Percentiles rank a stretch among this genome's conserved stretches.
Conservation (phyloP, 345 rosid genomes). For the Ceriops decandra region DNA sequence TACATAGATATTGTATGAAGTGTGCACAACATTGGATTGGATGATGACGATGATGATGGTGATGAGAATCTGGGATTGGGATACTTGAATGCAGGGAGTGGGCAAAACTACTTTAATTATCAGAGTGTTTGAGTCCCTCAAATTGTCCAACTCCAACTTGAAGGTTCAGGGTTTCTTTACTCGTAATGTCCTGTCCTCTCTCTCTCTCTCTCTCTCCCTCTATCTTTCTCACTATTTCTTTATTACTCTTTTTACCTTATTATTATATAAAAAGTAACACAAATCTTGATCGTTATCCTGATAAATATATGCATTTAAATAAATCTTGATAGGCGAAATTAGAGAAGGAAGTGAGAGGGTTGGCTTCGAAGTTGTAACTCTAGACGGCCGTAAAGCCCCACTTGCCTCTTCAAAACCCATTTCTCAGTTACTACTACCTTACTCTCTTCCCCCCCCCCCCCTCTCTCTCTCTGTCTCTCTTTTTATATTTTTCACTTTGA, state of each 20-base stretch:
- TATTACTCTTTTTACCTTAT: no score
- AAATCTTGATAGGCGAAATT: constrained; percentile 38
- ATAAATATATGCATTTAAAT: no score
- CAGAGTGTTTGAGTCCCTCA: constrained; percentile 50
- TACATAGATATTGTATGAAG: no score
- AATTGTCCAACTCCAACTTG: constrained; percentile 39
- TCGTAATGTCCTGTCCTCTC: constrained; percentile 22
- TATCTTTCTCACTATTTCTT: not conserved
- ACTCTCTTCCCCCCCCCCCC: not conserved
- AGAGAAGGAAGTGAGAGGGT: constrained; percentile 52
- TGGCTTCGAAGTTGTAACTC: constrained; percentile 59
- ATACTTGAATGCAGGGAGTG: constrained; percentile 42
- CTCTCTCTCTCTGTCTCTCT: not conserved
- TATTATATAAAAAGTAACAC: not conserved
- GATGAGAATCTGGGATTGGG: no score
- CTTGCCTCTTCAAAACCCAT: constrained; percentile 46
- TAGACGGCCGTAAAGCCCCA: constrained; percentile 53
- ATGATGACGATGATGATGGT: no score
- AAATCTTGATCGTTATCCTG: no score
- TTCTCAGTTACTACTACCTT: constrained; percentile 35
- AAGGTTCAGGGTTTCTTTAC: constrained; percentile 70
- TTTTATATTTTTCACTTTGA: not conserved
- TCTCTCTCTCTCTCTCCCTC: not conserved
- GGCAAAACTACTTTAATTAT: constrained; percentile 72
- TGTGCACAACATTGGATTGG: no score